phyloP scores from a whole-genome alignment of 305 asterid species.

The Salvia sclarea region DNA sequence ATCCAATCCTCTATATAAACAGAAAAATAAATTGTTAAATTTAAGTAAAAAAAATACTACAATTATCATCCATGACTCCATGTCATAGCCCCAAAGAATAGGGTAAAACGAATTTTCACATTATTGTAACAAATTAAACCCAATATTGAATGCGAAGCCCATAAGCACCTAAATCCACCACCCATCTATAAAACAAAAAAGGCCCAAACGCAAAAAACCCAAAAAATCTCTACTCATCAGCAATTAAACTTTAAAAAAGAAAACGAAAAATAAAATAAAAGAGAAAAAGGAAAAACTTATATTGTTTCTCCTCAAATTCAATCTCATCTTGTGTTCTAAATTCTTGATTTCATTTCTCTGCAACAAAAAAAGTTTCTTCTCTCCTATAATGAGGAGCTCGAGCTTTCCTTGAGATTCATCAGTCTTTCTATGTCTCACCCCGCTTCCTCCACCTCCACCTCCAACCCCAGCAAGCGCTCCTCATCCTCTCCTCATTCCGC shows the following conservation, averaged over 20 bases:
- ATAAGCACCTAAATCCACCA: neutral
- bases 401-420: slow-evolving; percentile 46
- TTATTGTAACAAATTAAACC: neutral
- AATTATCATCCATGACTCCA: too few relatives aligned
- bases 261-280: neutral
- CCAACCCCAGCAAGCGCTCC: slow-evolving; percentile 59
- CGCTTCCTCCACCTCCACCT: slow-evolving; percentile 46
- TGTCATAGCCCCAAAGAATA: too few relatives aligned
- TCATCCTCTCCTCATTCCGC: slow-evolving; percentile 39
- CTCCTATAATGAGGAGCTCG: slow-evolving; percentile 50
- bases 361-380: neutral
- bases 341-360: slow-evolving; percentile 15
- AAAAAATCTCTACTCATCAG: too few relatives aligned
- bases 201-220: neutral
- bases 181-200: neutral
- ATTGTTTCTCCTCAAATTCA: neutral
- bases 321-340: slow-evolving; percentile 5
- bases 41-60: too few relatives aligned
- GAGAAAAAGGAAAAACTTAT: too few relatives aligned
- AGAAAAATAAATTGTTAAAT: too few relatives aligned
- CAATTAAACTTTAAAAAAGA: too few relatives aligned
- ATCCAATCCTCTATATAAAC: too few relatives aligned
- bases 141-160: neutral
- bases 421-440: slow-evolving; percentile 64
- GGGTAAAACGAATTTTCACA: too few relatives aligned